Evolutionary conservation across 23 red algal species (phyloP).

Genomic region (Gracilaria vermiculophylla): DNA sequence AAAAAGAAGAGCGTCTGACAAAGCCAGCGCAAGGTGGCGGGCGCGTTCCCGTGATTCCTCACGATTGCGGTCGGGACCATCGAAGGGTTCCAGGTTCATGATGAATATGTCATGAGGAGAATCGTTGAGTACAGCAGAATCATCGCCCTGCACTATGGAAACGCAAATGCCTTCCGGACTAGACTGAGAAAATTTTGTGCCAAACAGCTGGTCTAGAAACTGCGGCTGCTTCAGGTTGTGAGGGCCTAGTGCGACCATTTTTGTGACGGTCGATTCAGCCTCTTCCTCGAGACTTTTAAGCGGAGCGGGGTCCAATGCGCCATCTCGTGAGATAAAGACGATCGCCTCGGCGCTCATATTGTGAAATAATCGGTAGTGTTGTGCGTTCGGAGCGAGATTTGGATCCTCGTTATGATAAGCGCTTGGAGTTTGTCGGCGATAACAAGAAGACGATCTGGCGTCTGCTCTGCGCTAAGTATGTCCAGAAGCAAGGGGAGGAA

Average conservation of each 20-base stretch:
- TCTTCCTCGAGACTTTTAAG: not conserved
- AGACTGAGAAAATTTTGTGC: conserved; percentile 34
- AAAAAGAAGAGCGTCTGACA: conserved; percentile 52
- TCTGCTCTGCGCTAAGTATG: no score
- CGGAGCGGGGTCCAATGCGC: not conserved
- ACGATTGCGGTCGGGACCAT: conserved; percentile 34
- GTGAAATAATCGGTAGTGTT: not conserved
- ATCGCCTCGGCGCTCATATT: not conserved
- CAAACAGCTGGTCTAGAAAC: conserved; percentile 40
- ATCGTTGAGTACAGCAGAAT: conserved; percentile 35
- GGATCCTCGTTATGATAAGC: not conserved
- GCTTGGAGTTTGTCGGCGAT: no score
- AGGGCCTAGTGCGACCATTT: conserved; percentile 7
- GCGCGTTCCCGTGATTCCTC: conserved; percentile 50
- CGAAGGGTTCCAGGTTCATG: conserved; percentile 48
- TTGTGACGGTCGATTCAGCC: not conserved
- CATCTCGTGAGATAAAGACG: conserved; percentile 14
- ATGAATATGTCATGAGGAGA: conserved; percentile 41
- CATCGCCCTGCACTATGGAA: conserved; percentile 40
- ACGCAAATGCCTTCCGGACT: not conserved
- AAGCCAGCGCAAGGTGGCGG: conserved; percentile 30
- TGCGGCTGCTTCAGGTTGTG: conserved; percentile 23
- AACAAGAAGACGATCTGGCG: no score
- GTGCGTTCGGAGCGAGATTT: not conserved
- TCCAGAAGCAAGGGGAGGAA: no score